Evolutionary conservation across 2,329 filamentous ascomycete genomes (phyloP), one percentile per base, ranked within the genome.

Genomic region (Aspergillus novofumigatus): DNA sequence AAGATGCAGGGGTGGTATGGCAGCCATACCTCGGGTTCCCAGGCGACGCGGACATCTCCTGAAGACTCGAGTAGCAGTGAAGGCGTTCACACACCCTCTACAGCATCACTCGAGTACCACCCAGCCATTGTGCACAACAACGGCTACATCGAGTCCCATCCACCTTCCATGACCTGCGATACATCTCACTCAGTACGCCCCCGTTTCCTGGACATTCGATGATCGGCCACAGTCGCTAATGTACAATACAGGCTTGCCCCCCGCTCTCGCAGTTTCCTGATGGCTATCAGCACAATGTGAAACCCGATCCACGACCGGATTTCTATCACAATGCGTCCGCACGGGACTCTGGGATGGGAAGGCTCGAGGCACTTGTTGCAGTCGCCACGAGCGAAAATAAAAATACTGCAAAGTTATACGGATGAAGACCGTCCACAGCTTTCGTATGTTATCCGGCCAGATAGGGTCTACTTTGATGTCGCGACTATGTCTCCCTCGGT

Each of bases 1-100:
- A 47, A 47, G 21, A 47, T 47, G 44, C 44, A 58, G 50, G 71
- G 72, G 25, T 71, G 72, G 50, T 62, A 64, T 28, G 63, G 66
- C 28, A 69, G 62, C 45, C 57, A 64, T 20, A 67, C 66, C 6
- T 64, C 67, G 35, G 59, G 66, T 23, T 69, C 69, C 35, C 69
- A 69, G 41, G 64, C 69, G 21, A 65, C 69, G 20, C 73, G 76
- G 42, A 75, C 72, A 17, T 78, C 77, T n/a, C 77, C 78, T 1
- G 77, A 79, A 62, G 78, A 78, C 63, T 78, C 77, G 1, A 79
- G 76, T 61, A 80, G 77, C 63, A 79, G 77, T 54, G 78, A 80
- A 58, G 77, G 76, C 17, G 76, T 80, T 1, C 73, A 77, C 7
- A 80, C 78, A 25, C 78, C 78, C 4, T 78, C 77, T 7, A 78